Percentiles rank a stretch among this genome's conserved stretches.
Conservation (phyloP, 2,329 filamentous ascomycete species). For the Emericellopsis atlantica region DNA sequence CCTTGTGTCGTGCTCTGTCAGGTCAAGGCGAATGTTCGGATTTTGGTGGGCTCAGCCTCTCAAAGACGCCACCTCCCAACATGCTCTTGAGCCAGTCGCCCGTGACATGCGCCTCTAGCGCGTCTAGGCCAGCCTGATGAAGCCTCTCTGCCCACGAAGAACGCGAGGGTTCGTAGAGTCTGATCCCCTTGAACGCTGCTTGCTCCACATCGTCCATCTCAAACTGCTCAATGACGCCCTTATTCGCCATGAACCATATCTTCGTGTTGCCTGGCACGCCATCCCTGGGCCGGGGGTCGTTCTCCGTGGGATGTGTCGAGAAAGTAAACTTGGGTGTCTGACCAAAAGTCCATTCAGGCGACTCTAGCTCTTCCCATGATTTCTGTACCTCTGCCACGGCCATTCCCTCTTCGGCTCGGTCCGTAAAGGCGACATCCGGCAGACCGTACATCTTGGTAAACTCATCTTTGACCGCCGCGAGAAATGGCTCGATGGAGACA, state of each 20-base stretch:
- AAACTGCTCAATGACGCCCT: conserved; percentile 22
- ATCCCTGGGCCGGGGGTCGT: conserved; percentile 44
- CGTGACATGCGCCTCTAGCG: neutral
- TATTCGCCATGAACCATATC: conserved; percentile 21
- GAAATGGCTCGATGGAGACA: conserved; percentile 26
- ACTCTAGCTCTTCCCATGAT: conserved; percentile 28
- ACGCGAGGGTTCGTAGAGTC: too few species aligned
- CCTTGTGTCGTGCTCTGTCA: too few species aligned
- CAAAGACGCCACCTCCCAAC: neutral
- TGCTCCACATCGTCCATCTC: conserved; percentile 8
- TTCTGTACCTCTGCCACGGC: conserved; percentile 26
- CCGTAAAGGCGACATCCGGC: conserved; percentile 8
- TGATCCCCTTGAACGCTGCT: too few species aligned
- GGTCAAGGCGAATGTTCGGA: too few species aligned
- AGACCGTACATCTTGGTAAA: conserved; percentile 56
- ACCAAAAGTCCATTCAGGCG: conserved; percentile 63
- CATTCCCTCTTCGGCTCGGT: conserved; percentile 28
- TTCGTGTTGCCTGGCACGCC: conserved; percentile 20
- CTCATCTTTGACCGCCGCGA: conserved; percentile 44
- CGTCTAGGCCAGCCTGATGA: neutral
- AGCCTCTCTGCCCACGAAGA: conserved; percentile 1
- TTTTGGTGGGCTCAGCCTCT: too few species aligned
- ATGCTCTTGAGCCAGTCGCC: conserved; percentile 3
- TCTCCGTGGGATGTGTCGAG: conserved; percentile 44
- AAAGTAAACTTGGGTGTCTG: conserved; percentile 81